Conservation (phyloP, 371 early-diverging fungal genomes). For the Quaeritorhiza haematococci region DNA sequence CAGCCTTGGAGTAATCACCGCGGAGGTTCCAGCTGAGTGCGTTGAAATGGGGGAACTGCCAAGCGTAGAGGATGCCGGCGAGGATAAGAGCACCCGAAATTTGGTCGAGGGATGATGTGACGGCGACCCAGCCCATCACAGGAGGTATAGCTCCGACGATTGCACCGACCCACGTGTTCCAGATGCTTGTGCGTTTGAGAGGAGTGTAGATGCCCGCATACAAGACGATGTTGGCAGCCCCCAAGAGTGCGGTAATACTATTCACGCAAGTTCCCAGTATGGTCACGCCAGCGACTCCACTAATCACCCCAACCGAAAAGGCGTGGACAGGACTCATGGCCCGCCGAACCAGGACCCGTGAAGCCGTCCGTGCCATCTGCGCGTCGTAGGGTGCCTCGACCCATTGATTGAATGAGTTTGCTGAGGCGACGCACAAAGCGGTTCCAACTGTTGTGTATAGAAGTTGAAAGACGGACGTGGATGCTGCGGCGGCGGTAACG, state of each 20-base stretch:
- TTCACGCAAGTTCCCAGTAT: constrained; percentile 73
- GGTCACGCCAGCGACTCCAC: constrained; percentile 69
- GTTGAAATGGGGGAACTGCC: constrained; percentile 99
- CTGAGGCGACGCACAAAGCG: constrained; percentile 82
- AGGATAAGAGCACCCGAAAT: constrained; percentile 74
- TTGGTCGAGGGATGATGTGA: constrained; percentile 68
- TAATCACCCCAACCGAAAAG: constrained; percentile 60
- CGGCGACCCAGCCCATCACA: constrained; percentile 95
- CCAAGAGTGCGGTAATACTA: constrained; percentile 72
- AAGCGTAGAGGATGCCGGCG: constrained; percentile 78
- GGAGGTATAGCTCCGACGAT: constrained; percentile 96
- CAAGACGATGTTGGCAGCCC: constrained; percentile 77
- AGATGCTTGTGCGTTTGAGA: constrained; percentile 87
- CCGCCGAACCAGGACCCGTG: constrained; percentile 79
- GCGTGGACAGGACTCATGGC: constrained; percentile 76
- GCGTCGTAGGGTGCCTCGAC: constrained; percentile 93
- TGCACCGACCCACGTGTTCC: constrained; percentile 93
- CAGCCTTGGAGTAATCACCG: constrained; percentile 93
- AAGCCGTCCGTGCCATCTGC: constrained; percentile 91
- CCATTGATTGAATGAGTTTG: constrained; percentile 95
- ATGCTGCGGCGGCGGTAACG: constrained; percentile 37
- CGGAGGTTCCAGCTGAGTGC: constrained; percentile 86
- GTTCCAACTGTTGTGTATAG: constrained; percentile 86
- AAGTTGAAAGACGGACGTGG: too few relatives aligned
- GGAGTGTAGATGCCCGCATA: constrained; percentile 91